Evolutionary conservation across 2,329 filamentous ascomycete species (phyloP).

Genomic region (Penicillium sp.): DNA sequence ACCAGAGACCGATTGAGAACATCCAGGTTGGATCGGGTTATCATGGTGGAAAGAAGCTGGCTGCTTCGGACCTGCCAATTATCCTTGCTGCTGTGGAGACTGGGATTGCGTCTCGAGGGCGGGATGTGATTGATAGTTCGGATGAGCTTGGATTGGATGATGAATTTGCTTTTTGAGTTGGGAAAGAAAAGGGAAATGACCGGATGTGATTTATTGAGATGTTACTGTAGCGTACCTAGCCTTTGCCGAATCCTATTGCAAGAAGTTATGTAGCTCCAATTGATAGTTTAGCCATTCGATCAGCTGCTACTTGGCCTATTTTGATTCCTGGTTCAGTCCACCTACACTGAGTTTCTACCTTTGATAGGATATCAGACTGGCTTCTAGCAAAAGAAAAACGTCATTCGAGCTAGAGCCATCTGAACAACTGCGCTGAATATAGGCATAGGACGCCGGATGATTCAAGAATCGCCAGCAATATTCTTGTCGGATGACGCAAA

Average conservation of each 20-base stretch:
- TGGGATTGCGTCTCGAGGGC: conserved; percentile 28
- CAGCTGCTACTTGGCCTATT: neutral
- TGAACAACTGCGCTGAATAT: no score
- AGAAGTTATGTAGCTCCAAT: no score
- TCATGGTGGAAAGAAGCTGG: conserved; percentile 16
- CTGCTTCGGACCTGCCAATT: conserved; percentile 25
- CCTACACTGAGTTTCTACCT: no score
- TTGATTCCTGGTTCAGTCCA: no score
- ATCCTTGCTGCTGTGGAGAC: conserved; percentile 30
- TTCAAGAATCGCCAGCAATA: neutral
- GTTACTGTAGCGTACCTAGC: neutral
- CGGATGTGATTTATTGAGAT: neutral
- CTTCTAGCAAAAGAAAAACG: no score
- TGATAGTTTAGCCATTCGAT: no score
- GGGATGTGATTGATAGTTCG: conserved; percentile 33
- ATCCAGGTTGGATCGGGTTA: conserved; percentile 26
- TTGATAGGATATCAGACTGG: no score
- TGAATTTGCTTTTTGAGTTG: neutral
- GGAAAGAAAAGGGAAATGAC: neutral
- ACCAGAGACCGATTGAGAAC: conserved; percentile 23
- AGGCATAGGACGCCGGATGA: neutral
- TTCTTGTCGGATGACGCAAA: neutral
- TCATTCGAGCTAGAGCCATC: no score
- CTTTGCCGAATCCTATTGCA: neutral
- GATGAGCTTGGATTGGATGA: conserved; percentile 36